Base-by-base conservation (phyloP, 2,329 filamentous ascomycete species). In the Fusarium bactridioides region DNA sequence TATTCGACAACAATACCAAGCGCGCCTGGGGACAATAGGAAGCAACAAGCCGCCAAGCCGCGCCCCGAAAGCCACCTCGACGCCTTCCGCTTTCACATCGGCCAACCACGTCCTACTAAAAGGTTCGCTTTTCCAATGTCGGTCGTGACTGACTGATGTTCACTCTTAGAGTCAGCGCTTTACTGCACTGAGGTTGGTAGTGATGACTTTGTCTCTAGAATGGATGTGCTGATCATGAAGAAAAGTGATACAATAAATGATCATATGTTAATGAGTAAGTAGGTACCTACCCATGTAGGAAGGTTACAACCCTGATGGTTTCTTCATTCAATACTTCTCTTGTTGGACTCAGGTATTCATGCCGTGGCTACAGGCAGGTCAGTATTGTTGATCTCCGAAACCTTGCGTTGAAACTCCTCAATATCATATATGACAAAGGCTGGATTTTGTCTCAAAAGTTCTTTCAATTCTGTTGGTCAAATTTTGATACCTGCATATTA, bases 1-100 rank as follows among this genome's bases (percentile, higher is more conserved):
- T 41, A 53, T 65, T 64, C 57, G 70, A 78, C 79, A 78, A 80
- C 79, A 80, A 80, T 80, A 80, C 74, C 56, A 78, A 76, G 74
- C 51, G 50, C 41, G 50, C 27, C 47, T 67, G 60, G 64, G 72
- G 75, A 80, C 79, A 80, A 80, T 79, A 79, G 78, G 69, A 79
- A 78, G 65, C 55, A 43, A 64, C 50, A 69, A 61, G 57, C 57
- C 61, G 61, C 73, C 68, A 66, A 63, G 59, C 60, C 54, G 53
- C 60, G 45, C 59, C 61, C 53, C 70, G 56, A 51, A 57, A 69
- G 65, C 50, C 58, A 58, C 58, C 35, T 53, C 27, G 19, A 64
- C 51, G 44, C 64, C 64, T 64, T 69, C 57, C 58, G 44, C n/a
- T 45, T 41, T 38, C 55, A 38, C 54, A 58, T 44, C 56, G 43